Percentiles rank a stretch among this genome's conserved stretches.
Evolutionary conservation across 768 basidiomycete genomes (phyloP).

Genomic region (Kondoa malvinella): DNA sequence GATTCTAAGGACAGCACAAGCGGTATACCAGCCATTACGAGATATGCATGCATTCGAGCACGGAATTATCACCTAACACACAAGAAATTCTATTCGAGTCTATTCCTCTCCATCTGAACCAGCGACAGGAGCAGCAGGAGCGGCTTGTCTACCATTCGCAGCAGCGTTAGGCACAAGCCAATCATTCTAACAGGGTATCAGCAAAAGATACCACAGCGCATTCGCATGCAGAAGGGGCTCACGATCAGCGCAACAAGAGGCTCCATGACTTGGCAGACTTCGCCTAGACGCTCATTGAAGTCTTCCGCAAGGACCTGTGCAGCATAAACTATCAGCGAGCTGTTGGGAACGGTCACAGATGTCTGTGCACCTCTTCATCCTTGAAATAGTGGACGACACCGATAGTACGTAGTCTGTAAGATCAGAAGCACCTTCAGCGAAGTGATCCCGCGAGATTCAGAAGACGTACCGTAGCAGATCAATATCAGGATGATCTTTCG

Average conservation of each 20-base stretch:
- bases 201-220: not conserved
- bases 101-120: not conserved
- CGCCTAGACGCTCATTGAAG: constrained; percentile 48
- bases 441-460: no score
- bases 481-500: constrained; percentile 79
- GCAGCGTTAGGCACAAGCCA: constrained; percentile 1
- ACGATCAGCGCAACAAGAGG: constrained; percentile 50
- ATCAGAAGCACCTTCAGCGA: no score
- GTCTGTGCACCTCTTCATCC: constrained; percentile 53
- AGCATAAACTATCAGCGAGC: not conserved
- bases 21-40: not conserved
- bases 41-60: not conserved
- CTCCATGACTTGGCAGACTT: constrained; percentile 42
- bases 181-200: not conserved
- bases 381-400: constrained; percentile 51
- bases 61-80: not conserved
- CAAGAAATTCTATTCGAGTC: not conserved
- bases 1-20: not conserved
- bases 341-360: constrained; percentile 17
- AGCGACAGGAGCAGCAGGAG: not conserved
- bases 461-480: constrained; percentile 77
- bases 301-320: constrained; percentile 24
- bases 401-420: constrained; percentile 59
- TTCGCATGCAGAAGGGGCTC: not conserved
- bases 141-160: not conserved